These are phyloP conservation scores for Paramecium biaurelia DNA, from an alignment of 73 alveolate genomes.

Conservation along the genomic window DNA sequence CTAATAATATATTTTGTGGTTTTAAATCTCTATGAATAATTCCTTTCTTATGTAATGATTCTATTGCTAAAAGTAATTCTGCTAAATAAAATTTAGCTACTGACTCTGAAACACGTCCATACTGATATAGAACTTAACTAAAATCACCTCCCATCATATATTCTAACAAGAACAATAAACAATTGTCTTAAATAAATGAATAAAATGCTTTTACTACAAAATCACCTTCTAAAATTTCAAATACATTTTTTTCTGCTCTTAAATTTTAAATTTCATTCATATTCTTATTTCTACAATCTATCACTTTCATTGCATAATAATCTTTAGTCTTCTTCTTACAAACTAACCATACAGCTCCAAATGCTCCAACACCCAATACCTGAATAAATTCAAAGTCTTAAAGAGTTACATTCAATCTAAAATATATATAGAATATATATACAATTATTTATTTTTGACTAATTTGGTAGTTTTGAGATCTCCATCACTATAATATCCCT, in stretches of 20 bases:
- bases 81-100: slow-evolving; percentile 76
- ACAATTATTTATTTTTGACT: slow-evolving; percentile 8
- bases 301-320: slow-evolving; percentile 57
- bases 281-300: slow-evolving; percentile 55
- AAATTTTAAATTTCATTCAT: slow-evolving; percentile 2
- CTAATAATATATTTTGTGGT: slow-evolving; percentile 76
- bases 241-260: slow-evolving; percentile 62
- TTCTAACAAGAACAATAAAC: slow-evolving; percentile 52
- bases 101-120: slow-evolving; percentile 67
- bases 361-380: slow-evolving; percentile 63
- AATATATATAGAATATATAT: neutral
- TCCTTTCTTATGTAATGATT: slow-evolving; percentile 69
- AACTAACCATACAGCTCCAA: slow-evolving; percentile 67
- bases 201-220: slow-evolving; percentile 61
- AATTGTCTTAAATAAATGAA: slow-evolving; percentile 54
- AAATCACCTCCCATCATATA: slow-evolving; percentile 65
- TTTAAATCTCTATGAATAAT: slow-evolving; percentile 76
- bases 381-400: slow-evolving; percentile 56
- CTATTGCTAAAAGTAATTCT: slow-evolving; percentile 71
- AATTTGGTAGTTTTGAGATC: neutral
- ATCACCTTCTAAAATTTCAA: slow-evolving; percentile 61
- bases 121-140: slow-evolving; percentile 44
- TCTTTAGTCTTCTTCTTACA: slow-evolving; percentile 57
- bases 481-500: slow-evolving; percentile 43
- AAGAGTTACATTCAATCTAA: neutral